Evolutionary conservation across 345 rosid species (phyloP).

Genomic region (Carallia pectinifolia): DNA sequence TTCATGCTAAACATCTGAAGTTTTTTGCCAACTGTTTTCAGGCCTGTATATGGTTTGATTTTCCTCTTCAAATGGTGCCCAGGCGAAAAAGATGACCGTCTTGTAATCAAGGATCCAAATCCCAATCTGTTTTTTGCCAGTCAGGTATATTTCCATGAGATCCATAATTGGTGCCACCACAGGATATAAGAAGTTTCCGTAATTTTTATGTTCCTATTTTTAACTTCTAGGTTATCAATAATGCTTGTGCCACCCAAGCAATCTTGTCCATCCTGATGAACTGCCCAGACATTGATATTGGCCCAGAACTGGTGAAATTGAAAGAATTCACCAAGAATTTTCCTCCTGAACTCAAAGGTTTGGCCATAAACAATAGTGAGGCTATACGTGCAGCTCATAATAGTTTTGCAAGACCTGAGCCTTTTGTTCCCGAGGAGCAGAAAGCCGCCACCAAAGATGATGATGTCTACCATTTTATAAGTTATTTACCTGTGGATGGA

Average conservation of each 20-base stretch:
- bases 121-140: conserved; percentile 84
- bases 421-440: conserved; percentile 89
- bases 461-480: conserved; percentile 95
- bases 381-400: conserved; percentile 90
- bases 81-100: conserved; percentile 89
- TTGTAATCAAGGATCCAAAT: conserved; percentile 72
- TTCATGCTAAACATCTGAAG: background rate
- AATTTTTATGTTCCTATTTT: background rate
- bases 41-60: conserved; percentile 93
- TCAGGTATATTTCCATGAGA: conserved; percentile 52
- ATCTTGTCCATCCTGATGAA: conserved; percentile 88
- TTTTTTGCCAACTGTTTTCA: conserved; percentile 22
- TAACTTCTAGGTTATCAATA: conserved; percentile 69
- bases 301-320: conserved; percentile 73
- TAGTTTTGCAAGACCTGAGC: conserved; percentile 98
- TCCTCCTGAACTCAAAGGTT: conserved; percentile 90
- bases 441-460: conserved; percentile 89
- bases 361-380: conserved; percentile 95
- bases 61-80: conserved; percentile 98
- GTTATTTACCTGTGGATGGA: conserved; percentile 90
- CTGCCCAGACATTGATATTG: conserved; percentile 82
- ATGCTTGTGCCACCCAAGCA: conserved; percentile 99
- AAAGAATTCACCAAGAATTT: conserved; percentile 90
- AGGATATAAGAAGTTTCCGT: background rate
- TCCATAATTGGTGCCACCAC: background rate